These are phyloP conservation scores for Ochromonadaceae sp. DNA, from an alignment of 352 stramenopile species.

Conservation along the genomic window DNA sequence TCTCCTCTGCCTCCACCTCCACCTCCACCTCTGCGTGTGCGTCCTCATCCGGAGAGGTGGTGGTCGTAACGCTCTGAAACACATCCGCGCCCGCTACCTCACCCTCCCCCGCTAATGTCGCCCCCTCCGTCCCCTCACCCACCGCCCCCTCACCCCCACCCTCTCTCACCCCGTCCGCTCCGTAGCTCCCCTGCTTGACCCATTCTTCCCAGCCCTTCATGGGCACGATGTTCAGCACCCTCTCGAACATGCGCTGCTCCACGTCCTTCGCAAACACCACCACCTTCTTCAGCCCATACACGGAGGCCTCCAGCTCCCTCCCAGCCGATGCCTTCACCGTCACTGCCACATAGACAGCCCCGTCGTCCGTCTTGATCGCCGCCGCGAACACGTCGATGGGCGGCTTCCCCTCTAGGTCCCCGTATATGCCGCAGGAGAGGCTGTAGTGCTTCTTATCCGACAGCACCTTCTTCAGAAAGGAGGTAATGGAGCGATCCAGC, in stretches of 20 bases:
- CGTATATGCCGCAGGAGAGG: conserved; percentile 3
- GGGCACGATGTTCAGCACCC: background rate
- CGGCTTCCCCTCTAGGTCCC: background rate
- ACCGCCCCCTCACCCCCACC: background rate
- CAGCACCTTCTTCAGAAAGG: background rate
- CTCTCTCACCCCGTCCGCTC: too few species aligned
- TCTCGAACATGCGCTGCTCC: background rate
- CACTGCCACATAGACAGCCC: background rate
- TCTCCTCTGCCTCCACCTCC: background rate
- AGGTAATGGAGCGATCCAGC: background rate
- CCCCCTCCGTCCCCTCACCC: background rate
- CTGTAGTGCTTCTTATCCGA: background rate
- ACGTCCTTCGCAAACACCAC: background rate
- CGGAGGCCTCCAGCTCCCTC: background rate
- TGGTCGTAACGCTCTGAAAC: background rate
- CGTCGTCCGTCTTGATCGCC: background rate
- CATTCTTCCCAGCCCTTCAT: background rate
- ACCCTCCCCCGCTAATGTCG: background rate
- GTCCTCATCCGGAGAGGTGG: background rate
- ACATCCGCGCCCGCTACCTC: background rate
- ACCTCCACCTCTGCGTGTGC: background rate
- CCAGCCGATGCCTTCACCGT: background rate
- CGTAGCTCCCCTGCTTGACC: too few species aligned
- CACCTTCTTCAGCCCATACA: conserved; percentile 4
- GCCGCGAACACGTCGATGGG: conserved; percentile 13